Percentiles rank a stretch among this genome's conserved stretches.
Evolutionary conservation across 768 basidiomycete genomes (phyloP).

Genomic region (Candolleomyces efflorescens): DNA sequence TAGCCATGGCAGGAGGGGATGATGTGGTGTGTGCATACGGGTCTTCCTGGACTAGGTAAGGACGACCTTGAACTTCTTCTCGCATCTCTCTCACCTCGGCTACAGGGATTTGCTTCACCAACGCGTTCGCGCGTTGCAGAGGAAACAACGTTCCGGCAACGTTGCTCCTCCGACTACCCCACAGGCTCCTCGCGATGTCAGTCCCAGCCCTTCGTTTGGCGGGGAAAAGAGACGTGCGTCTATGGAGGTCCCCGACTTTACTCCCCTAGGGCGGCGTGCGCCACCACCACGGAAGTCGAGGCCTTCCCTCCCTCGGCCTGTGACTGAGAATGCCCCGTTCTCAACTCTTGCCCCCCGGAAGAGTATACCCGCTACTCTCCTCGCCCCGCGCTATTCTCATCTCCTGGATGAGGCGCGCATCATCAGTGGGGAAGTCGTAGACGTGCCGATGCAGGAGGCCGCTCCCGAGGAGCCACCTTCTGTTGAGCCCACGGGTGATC

Average conservation of each 20-base stretch:
- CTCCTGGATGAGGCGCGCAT: constrained; percentile 51
- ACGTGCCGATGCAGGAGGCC: background rate
- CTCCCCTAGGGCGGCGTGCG: constrained; percentile 34
- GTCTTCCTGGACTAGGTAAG: constrained; percentile 56
- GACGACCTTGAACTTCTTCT: constrained; percentile 9
- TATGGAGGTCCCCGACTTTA: constrained; percentile 52
- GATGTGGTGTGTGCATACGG: constrained; percentile 36
- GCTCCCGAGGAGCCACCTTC: background rate
- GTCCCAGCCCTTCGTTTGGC: constrained; percentile 1
- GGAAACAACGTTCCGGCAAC: constrained; percentile 54
- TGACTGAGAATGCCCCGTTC: constrained; percentile 28
- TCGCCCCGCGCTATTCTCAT: constrained; percentile 56
- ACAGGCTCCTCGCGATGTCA: constrained; percentile 13
- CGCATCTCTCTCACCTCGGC: background rate
- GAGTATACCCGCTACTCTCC: constrained; percentile 35
- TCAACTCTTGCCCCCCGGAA: constrained; percentile 20
- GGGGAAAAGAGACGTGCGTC: constrained; percentile 14
- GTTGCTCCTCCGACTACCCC: constrained; percentile 54
- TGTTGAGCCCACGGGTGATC: background rate
- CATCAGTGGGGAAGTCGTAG: constrained; percentile 23
- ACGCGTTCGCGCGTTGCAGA: constrained; percentile 52
- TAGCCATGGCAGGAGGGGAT: constrained; percentile 43
- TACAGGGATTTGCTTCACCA: constrained; percentile 47
- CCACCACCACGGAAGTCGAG: constrained; percentile 22
- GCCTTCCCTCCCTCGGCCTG: constrained; percentile 19